Evolutionary conservation across 2,329 filamentous ascomycete genomes (phyloP), one percentile per base, ranked within the genome.

Genomic region (Mollisiaceae sp.): DNA sequence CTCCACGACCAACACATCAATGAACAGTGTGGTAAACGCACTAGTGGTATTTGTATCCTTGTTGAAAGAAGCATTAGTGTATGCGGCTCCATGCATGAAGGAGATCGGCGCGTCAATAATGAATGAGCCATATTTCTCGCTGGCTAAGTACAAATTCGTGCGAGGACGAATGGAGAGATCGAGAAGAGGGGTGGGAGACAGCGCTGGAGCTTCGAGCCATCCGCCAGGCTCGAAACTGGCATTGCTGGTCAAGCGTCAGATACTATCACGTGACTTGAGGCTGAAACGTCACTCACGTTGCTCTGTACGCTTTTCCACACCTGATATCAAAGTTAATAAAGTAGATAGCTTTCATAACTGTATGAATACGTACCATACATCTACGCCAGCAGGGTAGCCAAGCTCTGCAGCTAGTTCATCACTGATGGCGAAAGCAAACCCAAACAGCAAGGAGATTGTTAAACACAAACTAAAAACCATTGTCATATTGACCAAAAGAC

Each of bases 201-300:
- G 70, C 5, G 65, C 41, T 12, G 82, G 82, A 20, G 76, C 69
- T 1, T 76, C 65, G 2, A 84, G 74, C 75, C 75, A 77, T 55
- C 82, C 82, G 18, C 81, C 81, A 0, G 82, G 82, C 59, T 82
- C 73, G 70, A 82, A 82, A 1, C 80, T 81, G 0, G 77, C 77
- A 68, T 82, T 81, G 38, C 81, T 82, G 43, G 4, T 45, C 5
- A 63, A 65, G 60, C 8, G n/a, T 47, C 59, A 45, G 41, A n/a
- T 8, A 58, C 1, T 2, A 43, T 38, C 1, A 45, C 32, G 18
- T 62, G 38, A 38, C 35, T 1, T 22, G 11, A 43, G 32, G 50
- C 39, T 27, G 20, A n/a, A 41, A 12, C 18, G 39, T 41, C 59
- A 68, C 75, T 73, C 71, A 80, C 74, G 74, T 76, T 20, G 75